phyloP scores from a whole-genome alignment of 257 asterid genomes.

The Eucommia ulmoides region DNA sequence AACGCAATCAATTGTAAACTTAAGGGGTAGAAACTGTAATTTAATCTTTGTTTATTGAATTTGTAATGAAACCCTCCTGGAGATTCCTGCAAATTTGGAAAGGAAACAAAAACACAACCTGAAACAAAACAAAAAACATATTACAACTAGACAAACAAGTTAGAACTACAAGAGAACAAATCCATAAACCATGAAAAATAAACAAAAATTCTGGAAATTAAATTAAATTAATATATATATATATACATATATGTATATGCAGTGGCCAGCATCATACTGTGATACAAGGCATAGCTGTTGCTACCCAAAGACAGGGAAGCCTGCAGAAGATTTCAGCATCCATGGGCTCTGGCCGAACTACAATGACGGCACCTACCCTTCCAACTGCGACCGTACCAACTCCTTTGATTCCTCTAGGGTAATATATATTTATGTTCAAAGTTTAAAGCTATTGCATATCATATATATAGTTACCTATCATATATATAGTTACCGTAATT shows the following conservation, averaged over 20 bases:
- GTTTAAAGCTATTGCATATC: neutral
- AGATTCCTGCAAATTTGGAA: too few relatives aligned
- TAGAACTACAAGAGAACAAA: neutral
- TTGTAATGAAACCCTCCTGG: too few relatives aligned
- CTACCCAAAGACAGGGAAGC: conserved; percentile 70
- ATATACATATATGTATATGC: conserved; percentile 1
- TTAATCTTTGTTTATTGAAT: too few relatives aligned
- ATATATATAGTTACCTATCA: neutral
- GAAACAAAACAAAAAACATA: too few relatives aligned
- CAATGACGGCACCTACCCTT: conserved; percentile 65
- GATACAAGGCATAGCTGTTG: conserved; percentile 66
- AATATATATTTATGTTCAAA: neutral
- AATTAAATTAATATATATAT: neutral
- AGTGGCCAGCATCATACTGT: conserved; percentile 90
- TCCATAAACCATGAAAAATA: neutral
- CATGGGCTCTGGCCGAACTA: conserved; percentile 83
- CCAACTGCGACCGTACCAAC: conserved; percentile 49
- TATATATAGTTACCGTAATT: neutral
- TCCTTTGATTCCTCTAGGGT: conserved; percentile 58
- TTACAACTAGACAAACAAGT: neutral
- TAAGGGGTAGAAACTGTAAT: too few relatives aligned
- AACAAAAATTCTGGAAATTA: neutral
- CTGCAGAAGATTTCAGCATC: conserved; percentile 55
- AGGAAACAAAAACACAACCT: too few relatives aligned
- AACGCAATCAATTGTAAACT: too few relatives aligned